These are phyloP conservation scores for Cyberlindnera maclurae DNA, from an alignment of 805 yeast genomes.

Conservation along the genomic window DNA sequence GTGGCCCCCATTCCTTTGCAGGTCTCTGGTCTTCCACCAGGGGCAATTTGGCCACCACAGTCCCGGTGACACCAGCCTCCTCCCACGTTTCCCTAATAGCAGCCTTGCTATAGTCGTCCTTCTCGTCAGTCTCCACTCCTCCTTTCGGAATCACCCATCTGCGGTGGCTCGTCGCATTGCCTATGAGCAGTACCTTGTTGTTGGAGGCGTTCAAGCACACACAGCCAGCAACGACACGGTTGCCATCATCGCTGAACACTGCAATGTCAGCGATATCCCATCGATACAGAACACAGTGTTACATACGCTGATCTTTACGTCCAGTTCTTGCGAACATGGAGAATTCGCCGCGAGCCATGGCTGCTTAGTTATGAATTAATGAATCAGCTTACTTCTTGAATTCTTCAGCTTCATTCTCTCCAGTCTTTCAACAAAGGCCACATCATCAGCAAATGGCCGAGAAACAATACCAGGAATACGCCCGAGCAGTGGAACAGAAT, in stretches of 20 bases:
- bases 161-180: conserved; percentile 60
- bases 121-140: conserved; percentile 84
- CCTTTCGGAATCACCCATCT: conserved; percentile 94
- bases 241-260: conserved; percentile 53
- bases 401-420: too few relatives aligned
- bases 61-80: conserved; percentile 87
- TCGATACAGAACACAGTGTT: conserved; percentile 7
- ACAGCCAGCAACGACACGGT: conserved; percentile 91
- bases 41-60: conserved; percentile 48
- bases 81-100: conserved; percentile 96
- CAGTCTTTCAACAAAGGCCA: too few relatives aligned
- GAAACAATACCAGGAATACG: too few relatives aligned
- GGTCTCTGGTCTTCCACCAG: conserved; percentile 56
- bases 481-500: not conserved
- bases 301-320: conserved; percentile 1
- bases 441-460: not conserved
- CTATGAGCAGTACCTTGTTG: conserved; percentile 66
- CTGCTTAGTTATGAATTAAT: not conserved
- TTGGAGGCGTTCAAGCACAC: conserved; percentile 55
- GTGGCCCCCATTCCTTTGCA: conserved; percentile 35
- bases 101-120: conserved; percentile 20
- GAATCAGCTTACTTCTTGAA: too few relatives aligned
- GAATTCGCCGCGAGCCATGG: not conserved
- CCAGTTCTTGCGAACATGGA: not conserved
- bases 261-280: conserved; percentile 22